Conservation (phyloP, 352 stramenopile genomes). For the Nothophytophthora sp. region DNA sequence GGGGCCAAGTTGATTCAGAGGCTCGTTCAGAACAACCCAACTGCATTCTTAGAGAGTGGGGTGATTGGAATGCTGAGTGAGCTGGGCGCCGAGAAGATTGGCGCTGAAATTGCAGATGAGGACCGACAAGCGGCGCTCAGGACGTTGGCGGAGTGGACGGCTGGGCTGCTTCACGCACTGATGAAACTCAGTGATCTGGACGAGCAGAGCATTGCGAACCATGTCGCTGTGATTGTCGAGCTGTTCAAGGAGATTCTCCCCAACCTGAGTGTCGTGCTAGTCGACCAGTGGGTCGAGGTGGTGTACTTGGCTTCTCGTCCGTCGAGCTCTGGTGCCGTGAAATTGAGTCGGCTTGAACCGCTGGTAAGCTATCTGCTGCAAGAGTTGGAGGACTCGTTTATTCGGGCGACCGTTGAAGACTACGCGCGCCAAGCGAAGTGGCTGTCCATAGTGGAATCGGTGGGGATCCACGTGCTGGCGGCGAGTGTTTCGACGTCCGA, state of each 20-base stretch:
- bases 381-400: constrained; percentile 63
- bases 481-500: constrained; percentile 10
- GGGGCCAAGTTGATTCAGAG: constrained; percentile 52
- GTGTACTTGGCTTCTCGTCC: constrained; percentile 48
- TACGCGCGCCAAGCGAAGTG: constrained; percentile 80
- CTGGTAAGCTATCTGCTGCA: constrained; percentile 35
- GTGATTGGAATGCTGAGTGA: constrained; percentile 24
- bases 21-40: constrained; percentile 43
- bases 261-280: constrained; percentile 57
- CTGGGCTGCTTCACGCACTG: constrained; percentile 44
- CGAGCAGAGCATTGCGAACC: constrained; percentile 11
- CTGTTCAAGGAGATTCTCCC: constrained; percentile 49
- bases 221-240: constrained; percentile 25
- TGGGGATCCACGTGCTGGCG: constrained; percentile 50
- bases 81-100: constrained; percentile 42
- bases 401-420: constrained; percentile 54
- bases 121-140: constrained; percentile 61
- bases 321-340: constrained; percentile 22
- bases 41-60: constrained; percentile 27
- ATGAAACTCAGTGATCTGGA: constrained; percentile 25
- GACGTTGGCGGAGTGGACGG: constrained; percentile 54
- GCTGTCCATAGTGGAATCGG: constrained; percentile 54
- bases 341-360: constrained; percentile 17
- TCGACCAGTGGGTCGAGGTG: constrained; percentile 60
- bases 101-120: constrained; percentile 44